Conservation (phyloP, 768 basidiomycete species). For the Nevesoporus exiguus region DNA sequence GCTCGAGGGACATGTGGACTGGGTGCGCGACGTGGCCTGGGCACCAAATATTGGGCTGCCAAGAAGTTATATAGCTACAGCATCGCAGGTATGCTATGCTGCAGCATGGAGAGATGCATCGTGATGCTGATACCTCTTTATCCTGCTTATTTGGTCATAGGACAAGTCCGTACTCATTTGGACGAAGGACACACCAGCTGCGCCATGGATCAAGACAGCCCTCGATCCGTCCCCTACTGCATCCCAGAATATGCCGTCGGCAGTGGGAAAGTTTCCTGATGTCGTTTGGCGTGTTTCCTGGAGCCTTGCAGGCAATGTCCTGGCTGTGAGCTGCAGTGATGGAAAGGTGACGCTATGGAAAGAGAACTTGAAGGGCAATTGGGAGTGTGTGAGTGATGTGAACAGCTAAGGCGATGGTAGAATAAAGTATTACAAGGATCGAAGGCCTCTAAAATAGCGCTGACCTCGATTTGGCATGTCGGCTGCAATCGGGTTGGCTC, state of each 20-base stretch:
- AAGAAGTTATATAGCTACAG: slow-evolving; percentile 92
- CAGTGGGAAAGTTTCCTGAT: slow-evolving; percentile 86
- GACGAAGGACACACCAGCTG: slow-evolving; percentile 76
- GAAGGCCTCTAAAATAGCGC: too few relatives aligned
- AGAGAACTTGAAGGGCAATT: slow-evolving; percentile 89
- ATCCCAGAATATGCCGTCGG: slow-evolving; percentile 41
- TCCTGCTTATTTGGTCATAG: slow-evolving; percentile 21
- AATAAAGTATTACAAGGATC: too few relatives aligned
- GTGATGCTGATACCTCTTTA: background rate
- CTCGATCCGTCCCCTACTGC: slow-evolving; percentile 66
- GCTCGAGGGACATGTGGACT: slow-evolving; percentile 91
- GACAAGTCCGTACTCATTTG: slow-evolving; percentile 89
- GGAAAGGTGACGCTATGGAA: slow-evolving; percentile 99
- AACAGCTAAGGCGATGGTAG: slow-evolving; percentile 51
- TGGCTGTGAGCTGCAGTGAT: slow-evolving; percentile 96
- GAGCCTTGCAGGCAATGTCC: slow-evolving; percentile 93
- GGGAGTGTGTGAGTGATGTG: slow-evolving; percentile 97
- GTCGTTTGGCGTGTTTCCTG: slow-evolving; percentile 99
- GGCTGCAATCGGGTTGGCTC: too few relatives aligned
- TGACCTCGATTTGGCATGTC: too few relatives aligned
- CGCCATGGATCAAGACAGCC: slow-evolving; percentile 76
- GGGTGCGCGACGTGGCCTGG: slow-evolving; percentile 99
- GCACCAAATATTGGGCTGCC: slow-evolving; percentile 96
- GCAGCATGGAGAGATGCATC: background rate
- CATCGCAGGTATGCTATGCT: slow-evolving; percentile 65